Percentiles rank a stretch among this genome's conserved stretches.
Conservation (phyloP, 75 land plant species). For the Sequoia sempervirens region DNA sequence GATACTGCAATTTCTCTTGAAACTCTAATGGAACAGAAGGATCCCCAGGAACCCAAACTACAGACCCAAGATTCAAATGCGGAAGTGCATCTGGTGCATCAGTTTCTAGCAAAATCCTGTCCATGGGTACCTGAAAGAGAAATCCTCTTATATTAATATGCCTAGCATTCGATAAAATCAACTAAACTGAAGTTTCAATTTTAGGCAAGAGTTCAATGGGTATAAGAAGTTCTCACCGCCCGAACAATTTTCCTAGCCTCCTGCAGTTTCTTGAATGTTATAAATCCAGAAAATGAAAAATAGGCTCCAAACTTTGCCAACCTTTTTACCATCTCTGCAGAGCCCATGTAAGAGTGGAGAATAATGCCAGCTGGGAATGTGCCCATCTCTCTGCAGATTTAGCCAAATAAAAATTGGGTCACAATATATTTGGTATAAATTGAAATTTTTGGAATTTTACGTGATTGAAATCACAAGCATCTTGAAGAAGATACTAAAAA, state of each 20-base stretch:
- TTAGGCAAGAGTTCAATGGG: background rate
- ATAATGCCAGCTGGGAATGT: slow-evolving; percentile 91
- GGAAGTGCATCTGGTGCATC: slow-evolving; percentile 90
- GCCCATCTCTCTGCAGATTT: slow-evolving; percentile 48
- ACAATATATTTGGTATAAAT: background rate
- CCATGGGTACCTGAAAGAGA: slow-evolving; percentile 49
- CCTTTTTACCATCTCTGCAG: slow-evolving; percentile 80
- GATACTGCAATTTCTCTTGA: background rate
- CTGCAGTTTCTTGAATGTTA: slow-evolving; percentile 54
- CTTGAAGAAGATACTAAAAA: background rate
- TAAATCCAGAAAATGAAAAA: slow-evolving; percentile 93
- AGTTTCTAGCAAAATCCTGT: slow-evolving; percentile 76
- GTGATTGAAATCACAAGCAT: background rate
- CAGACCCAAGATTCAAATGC: slow-evolving; percentile 16
- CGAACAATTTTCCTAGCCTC: slow-evolving; percentile 75
- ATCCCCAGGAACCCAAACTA: slow-evolving; percentile 57
- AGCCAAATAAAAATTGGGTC: background rate
- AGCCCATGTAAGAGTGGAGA: slow-evolving; percentile 81
- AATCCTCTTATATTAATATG: slow-evolving; percentile 9
- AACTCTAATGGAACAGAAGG: slow-evolving; percentile 26
- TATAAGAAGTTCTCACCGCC: slow-evolving; percentile 28
- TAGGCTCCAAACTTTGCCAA: slow-evolving; percentile 78
- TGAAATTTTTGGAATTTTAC: background rate
- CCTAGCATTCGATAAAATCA: background rate
- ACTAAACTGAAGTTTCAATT: background rate